Conservation (phyloP, 1,284 basidiomycete species). For the Athelia sp. region DNA sequence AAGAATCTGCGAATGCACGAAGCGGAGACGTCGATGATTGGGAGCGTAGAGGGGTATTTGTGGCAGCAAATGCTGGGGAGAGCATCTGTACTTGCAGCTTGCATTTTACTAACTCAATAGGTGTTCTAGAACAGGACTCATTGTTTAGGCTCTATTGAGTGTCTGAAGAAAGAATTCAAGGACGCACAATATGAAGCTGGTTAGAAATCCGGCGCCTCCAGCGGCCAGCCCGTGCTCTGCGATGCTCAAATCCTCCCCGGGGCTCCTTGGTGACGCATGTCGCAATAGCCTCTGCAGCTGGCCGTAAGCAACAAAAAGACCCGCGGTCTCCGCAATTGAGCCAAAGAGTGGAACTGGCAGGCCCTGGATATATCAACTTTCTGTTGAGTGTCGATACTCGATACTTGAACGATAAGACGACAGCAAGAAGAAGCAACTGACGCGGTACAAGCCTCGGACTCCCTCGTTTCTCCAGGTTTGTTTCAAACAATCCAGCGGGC, state of each 20-base stretch:
- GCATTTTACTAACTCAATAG: constrained; percentile 95
- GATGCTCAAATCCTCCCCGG: constrained; percentile 46
- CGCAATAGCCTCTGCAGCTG: constrained; percentile 73
- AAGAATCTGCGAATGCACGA: constrained; percentile 16
- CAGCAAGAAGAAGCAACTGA: constrained; percentile 33
- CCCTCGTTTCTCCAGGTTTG: constrained; percentile 83
- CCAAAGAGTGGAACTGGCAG: constrained; percentile 89
- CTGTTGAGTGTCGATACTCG: neutral
- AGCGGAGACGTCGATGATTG: constrained; percentile 12
- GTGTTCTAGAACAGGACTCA: constrained; percentile 62
- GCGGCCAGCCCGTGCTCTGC: constrained; percentile 77
- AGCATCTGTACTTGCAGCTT: constrained; percentile 98
- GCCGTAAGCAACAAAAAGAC: constrained; percentile 86
- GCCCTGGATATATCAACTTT: constrained; percentile 48
- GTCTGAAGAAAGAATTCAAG: neutral
- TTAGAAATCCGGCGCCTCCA: constrained; percentile 79
- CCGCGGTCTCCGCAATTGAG: constrained; percentile 90
- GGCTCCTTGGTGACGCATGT: constrained; percentile 23
- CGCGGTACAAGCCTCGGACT: constrained; percentile 79
- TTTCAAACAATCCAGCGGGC: constrained; percentile 81
- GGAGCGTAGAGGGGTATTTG: neutral
- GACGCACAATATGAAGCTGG: constrained; percentile 82
- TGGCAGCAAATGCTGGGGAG: constrained; percentile 21
- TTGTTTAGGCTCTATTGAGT: neutral
- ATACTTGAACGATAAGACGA: too few species aligned